phyloP scores from a whole-genome alignment of 2,329 filamentous ascomycete species.

The Botryotinia narcissicola region DNA sequence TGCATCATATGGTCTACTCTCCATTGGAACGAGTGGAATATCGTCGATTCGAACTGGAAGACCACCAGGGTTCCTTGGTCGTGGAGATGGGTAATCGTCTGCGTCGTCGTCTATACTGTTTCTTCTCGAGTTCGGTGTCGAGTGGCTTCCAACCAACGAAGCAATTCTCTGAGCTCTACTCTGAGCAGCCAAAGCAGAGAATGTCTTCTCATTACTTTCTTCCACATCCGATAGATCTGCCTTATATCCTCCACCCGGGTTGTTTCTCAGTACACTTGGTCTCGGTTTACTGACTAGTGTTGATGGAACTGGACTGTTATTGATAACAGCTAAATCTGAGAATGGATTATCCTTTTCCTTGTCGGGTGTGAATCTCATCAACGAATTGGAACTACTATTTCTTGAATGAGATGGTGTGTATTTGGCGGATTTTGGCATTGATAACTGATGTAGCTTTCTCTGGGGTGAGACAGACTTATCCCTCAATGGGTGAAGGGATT shows the following conservation, averaged over 20 bases:
- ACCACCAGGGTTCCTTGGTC: slow-evolving; percentile 12
- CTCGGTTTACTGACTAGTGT: slow-evolving; percentile 28
- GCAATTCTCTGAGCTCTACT: slow-evolving; percentile 37
- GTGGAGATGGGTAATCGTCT: slow-evolving; percentile 25
- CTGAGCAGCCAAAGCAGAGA: slow-evolving; percentile 37
- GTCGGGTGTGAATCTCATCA: slow-evolving; percentile 30
- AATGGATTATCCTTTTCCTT: slow-evolving; percentile 36
- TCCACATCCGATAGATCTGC: slow-evolving; percentile 23
- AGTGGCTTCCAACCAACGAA: slow-evolving; percentile 35
- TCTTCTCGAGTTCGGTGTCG: slow-evolving; percentile 36
- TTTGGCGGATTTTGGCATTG: slow-evolving; percentile 24
- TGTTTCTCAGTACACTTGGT: slow-evolving; percentile 34
- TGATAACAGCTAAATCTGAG: slow-evolving; percentile 24
- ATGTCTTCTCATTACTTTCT: slow-evolving; percentile 35
- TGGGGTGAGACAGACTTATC: slow-evolving; percentile 27
- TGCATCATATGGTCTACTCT: slow-evolving; percentile 29
- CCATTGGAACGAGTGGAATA: slow-evolving; percentile 37
- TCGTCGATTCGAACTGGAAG: slow-evolving; percentile 37
- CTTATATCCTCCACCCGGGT: slow-evolving; percentile 13
- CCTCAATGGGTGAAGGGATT: slow-evolving; percentile 30
- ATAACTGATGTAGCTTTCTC: slow-evolving; percentile 15
- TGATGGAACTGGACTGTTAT: background rate
- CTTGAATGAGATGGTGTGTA: slow-evolving; percentile 33
- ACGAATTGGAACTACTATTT: slow-evolving; percentile 28
- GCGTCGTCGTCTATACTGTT: slow-evolving; percentile 34